Evolutionary conservation across 2,329 filamentous ascomycete species (phyloP).

Genomic region (Dothiorella sarmentorum): DNA sequence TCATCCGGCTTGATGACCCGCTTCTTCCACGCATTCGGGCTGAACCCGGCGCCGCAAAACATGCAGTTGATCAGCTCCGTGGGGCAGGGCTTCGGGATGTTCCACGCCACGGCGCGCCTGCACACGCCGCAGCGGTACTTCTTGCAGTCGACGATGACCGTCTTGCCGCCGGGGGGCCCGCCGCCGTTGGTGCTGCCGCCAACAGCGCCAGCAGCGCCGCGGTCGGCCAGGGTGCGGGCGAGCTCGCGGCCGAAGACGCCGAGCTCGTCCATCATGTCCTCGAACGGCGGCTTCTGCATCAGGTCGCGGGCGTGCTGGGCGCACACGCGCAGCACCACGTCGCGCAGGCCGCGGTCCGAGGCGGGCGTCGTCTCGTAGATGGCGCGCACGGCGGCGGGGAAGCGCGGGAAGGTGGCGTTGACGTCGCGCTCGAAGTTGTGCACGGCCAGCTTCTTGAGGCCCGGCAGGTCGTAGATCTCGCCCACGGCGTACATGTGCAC

Average conservation of each 20-base stretch:
- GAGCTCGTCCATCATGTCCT: conserved; percentile 15
- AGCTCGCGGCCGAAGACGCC: conserved; percentile 14
- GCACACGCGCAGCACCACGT: conserved; percentile 30
- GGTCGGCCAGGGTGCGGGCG: not conserved
- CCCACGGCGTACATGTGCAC: conserved; percentile 16
- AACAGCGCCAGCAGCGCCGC: not conserved
- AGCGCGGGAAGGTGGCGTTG: conserved; percentile 12
- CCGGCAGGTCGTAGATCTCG: conserved; percentile 8
- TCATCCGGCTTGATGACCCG: not conserved
- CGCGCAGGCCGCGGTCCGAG: conserved; percentile 38
- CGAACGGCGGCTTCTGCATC: not conserved
- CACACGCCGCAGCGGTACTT: conserved; percentile 10
- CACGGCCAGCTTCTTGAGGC: not conserved
- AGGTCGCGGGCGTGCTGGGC: conserved; percentile 2
- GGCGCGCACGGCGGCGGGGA: conserved; percentile 38
- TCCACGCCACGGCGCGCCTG: conserved; percentile 1
- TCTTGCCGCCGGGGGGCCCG: too few species aligned
- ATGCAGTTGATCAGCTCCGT: conserved; percentile 16
- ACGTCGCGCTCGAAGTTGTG: conserved; percentile 6
- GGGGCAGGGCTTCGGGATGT: not conserved
- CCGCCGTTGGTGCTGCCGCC: too few species aligned
- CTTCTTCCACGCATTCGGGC: conserved; percentile 3
- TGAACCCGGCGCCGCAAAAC: conserved; percentile 8
- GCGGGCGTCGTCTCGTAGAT: conserved; percentile 41
- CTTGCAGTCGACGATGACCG: not conserved